Percentiles rank a stretch among this genome's conserved stretches.
These are phyloP conservation scores for Phylloporus arenicola DNA, from an alignment of 768 basidiomycete genomes.

Conservation along the genomic window DNA sequence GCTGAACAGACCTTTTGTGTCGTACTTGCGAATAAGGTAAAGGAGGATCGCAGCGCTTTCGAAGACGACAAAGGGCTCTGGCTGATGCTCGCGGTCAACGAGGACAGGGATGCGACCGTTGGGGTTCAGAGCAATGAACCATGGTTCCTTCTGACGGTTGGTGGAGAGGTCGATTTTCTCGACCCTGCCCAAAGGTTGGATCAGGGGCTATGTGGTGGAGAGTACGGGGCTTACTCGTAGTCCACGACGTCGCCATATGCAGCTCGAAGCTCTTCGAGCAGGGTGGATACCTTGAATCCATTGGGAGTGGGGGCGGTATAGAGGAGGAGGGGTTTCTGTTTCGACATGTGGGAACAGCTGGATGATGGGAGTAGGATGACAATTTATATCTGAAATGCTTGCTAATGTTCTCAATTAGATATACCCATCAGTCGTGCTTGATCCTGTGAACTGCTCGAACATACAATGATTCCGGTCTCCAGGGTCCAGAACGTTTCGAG, in stretches of 20 bases:
- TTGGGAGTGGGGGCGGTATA: constrained; percentile 42
- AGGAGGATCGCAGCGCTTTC: constrained; percentile 79
- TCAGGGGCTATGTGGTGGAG: background rate
- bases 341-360: constrained; percentile 11
- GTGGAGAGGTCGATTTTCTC: constrained; percentile 52
- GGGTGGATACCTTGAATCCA: constrained; percentile 44
- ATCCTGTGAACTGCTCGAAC: too few species aligned
- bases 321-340: constrained; percentile 17
- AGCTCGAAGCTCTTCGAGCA: constrained; percentile 60
- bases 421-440: too few species aligned
- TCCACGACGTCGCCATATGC: constrained; percentile 42
- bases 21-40: constrained; percentile 79
- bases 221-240: constrained; percentile 40
- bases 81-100: constrained; percentile 48
- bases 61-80: constrained; percentile 60
- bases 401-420: background rate
- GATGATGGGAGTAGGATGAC: background rate
- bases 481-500: too few species aligned
- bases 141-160: constrained; percentile 75
- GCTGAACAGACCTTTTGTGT: constrained; percentile 65
- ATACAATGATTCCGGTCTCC: too few species aligned
- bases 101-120: constrained; percentile 70
- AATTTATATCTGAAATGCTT: background rate
- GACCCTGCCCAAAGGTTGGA: constrained; percentile 30
- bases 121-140: constrained; percentile 72